phyloP scores from a whole-genome alignment of 495 filamentous ascomycete genomes.

The Lepidopterella palustris region DNA sequence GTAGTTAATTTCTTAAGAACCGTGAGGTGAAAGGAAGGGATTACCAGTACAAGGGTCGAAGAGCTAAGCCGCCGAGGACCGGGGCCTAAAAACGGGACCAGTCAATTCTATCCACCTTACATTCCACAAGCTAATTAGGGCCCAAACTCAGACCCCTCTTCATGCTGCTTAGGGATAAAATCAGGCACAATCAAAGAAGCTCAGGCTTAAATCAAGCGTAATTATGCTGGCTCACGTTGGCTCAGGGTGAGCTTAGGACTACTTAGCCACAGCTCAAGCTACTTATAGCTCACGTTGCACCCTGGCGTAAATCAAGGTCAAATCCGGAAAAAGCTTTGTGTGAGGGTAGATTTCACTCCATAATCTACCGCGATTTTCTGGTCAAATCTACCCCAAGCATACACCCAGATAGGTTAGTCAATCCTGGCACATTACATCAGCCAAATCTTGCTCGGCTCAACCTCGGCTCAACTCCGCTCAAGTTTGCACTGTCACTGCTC shows the following conservation, averaged over 20 bases:
- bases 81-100: conserved; percentile 16
- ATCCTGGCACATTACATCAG: conserved; percentile 15
- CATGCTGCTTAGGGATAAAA: conserved; percentile 24
- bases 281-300: conserved; percentile 28
- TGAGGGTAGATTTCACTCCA: conserved; percentile 28
- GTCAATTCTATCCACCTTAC: conserved; percentile 17
- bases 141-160: conserved; percentile 23
- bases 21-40: conserved; percentile 19
- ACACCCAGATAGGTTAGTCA: conserved; percentile 7
- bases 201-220: conserved; percentile 26
- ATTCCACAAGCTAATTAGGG: conserved; percentile 17
- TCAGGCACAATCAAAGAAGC: conserved; percentile 21
- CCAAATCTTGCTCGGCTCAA: conserved; percentile 24
- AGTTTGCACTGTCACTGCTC: background rate
- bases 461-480: conserved; percentile 16
- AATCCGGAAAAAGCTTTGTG: conserved; percentile 25
- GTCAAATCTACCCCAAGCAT: conserved; percentile 10
- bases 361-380: conserved; percentile 9
- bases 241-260: conserved; percentile 26
- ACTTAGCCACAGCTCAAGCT: conserved; percentile 30
- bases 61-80: conserved; percentile 18
- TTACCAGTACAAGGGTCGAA: conserved; percentile 17
- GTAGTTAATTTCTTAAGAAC: conserved; percentile 6
- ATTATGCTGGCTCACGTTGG: conserved; percentile 27
- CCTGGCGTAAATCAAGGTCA: conserved; percentile 28